Evolutionary conservation across 148 eudicot genomes (phyloP).

Genomic region (Chenopodium album): DNA sequence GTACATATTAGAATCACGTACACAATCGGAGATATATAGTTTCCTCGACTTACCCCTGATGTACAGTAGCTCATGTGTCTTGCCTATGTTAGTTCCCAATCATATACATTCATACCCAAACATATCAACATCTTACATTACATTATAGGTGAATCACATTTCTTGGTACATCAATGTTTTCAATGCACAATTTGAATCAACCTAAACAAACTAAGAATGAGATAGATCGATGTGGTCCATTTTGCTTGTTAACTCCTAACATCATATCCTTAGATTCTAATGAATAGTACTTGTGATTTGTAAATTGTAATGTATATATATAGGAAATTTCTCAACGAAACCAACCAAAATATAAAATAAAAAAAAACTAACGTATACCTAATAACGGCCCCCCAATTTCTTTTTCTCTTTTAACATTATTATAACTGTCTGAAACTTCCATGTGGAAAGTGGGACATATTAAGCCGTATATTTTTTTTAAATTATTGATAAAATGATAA

Average conservation of each 20-base stretch:
- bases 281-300: background rate
- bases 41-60: no score
- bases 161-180: no score
- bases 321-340: slow-evolving; percentile 6
- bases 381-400: background rate
- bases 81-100: no score
- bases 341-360: background rate
- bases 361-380: background rate
- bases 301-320: background rate
- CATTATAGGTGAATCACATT: no score
- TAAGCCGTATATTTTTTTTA: background rate
- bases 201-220: background rate
- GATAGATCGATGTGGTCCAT: background rate
- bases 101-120: no score
- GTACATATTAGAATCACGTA: no score
- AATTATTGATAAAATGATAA: background rate
- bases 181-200: no score
- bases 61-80: no score
- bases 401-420: background rate
- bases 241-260: background rate
- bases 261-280: background rate
- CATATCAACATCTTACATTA: no score
- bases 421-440: slow-evolving; percentile 6
- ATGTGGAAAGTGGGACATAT: slow-evolving; percentile 13
- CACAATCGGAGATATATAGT: no score